These are phyloP conservation scores for Boletus barrowsii DNA, from an alignment of 768 basidiomycete species.

Conservation along the genomic window DNA sequence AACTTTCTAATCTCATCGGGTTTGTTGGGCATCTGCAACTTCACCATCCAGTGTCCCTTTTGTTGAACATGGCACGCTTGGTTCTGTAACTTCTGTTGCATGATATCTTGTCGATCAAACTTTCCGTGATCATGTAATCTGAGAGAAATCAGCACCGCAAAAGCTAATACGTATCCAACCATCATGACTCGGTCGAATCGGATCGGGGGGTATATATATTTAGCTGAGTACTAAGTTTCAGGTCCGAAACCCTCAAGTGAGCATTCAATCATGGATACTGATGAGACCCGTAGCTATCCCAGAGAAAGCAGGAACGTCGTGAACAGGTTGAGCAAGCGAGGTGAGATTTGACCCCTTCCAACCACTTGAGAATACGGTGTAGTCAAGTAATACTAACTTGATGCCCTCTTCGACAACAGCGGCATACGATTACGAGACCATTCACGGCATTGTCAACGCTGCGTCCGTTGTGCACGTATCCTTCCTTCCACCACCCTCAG, in stretches of 20 bases:
- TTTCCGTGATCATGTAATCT: too few species aligned
- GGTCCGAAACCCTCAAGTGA: background rate
- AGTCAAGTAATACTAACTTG: background rate
- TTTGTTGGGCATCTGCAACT: too few species aligned
- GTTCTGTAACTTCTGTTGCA: too few species aligned
- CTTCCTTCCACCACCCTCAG: conserved; percentile 20
- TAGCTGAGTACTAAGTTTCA: too few species aligned
- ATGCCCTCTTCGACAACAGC: conserved; percentile 3
- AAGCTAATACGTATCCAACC: too few species aligned
- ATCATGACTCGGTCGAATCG: too few species aligned
- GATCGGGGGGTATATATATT: too few species aligned
- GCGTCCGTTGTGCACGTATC: conserved; percentile 24
- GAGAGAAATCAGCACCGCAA: too few species aligned
- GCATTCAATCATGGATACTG: conserved; percentile 45
- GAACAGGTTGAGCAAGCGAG: conserved; percentile 25
- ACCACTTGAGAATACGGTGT: background rate
- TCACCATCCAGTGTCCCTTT: too few species aligned
- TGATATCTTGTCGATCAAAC: too few species aligned
- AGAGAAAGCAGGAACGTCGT: conserved; percentile 21
- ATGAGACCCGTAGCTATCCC: conserved; percentile 40
- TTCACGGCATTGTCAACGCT: conserved; percentile 23
- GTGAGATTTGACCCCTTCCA: conserved; percentile 4
- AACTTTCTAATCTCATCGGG: too few species aligned
- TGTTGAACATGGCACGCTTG: too few species aligned
- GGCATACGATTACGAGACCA: conserved; percentile 19